Percentiles rank a stretch among this genome's conserved stretches.
phyloP scores from a whole-genome alignment of 2,329 filamentous ascomycete genomes.

The Microdochium nivale region DNA sequence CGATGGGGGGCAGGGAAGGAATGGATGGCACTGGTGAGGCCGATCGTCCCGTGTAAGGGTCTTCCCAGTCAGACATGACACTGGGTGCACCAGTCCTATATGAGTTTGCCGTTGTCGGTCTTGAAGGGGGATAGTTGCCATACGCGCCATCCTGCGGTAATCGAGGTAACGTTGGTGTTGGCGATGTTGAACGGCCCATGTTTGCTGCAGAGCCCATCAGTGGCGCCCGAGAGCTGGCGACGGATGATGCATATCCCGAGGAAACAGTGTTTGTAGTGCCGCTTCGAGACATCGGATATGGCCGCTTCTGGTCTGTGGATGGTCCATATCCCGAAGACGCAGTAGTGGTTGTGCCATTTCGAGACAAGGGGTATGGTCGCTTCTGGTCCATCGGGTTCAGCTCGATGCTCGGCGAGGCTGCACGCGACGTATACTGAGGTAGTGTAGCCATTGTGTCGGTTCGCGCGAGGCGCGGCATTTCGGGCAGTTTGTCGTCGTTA shows the following conservation, averaged over 20 bases:
- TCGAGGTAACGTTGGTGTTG: slow-evolving; percentile 39
- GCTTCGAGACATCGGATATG: neutral
- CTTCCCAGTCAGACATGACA: neutral
- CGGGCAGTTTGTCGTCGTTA: slow-evolving; percentile 42
- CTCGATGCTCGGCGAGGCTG: slow-evolving; percentile 47
- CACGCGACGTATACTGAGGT: slow-evolving; percentile 48
- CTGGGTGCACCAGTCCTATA: neutral
- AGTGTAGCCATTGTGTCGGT: slow-evolving; percentile 54
- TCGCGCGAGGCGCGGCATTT: slow-evolving; percentile 50
- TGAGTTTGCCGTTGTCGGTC: neutral
- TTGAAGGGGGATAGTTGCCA: slow-evolving; percentile 34
- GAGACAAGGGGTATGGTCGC: slow-evolving; percentile 28
- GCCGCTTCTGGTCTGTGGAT: too few relatives aligned
- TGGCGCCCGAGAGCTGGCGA: slow-evolving; percentile 54
- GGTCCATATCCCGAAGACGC: neutral
- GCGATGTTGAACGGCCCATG: slow-evolving; percentile 40
- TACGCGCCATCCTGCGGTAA: slow-evolving; percentile 40
- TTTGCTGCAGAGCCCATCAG: slow-evolving; percentile 50
- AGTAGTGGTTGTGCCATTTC: slow-evolving; percentile 1
- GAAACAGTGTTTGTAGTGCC: neutral
- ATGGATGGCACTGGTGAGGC: slow-evolving; percentile 27
- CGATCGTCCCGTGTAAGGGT: slow-evolving; percentile 14
- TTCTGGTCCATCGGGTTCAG: slow-evolving; percentile 43
- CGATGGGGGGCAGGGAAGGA: slow-evolving; percentile 13
- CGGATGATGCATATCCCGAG: neutral